Evolutionary conservation across 176 grass and related monocot species (phyloP).

Genomic region (Hordeum vulgare): MorexV3_pseudomolecules_assembly NC_058521.1:53936344-53936843

Average conservation of each 20-base stretch:
- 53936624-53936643: not conserved
- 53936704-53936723: not conserved
- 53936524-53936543: not conserved
- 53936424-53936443: not conserved
- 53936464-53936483: not conserved
- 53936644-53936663: too few species aligned
- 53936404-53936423: not conserved
- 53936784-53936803: not conserved
- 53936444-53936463: not conserved
- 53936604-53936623: not conserved
- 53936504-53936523: not conserved
- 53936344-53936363: not conserved
- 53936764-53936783: not conserved
- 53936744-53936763: not conserved
- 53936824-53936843: not conserved
- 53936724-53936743: not conserved
- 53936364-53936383: not conserved
- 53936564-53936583: not conserved
- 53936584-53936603: not conserved
- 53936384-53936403: not conserved
- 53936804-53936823: not conserved
- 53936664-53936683: not conserved
- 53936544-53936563: not conserved
- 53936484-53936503: not conserved
- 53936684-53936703: not conserved